These are phyloP conservation scores for Vararia minispora DNA, from an alignment of 768 basidiomycete species.

Conservation along the genomic window DNA sequence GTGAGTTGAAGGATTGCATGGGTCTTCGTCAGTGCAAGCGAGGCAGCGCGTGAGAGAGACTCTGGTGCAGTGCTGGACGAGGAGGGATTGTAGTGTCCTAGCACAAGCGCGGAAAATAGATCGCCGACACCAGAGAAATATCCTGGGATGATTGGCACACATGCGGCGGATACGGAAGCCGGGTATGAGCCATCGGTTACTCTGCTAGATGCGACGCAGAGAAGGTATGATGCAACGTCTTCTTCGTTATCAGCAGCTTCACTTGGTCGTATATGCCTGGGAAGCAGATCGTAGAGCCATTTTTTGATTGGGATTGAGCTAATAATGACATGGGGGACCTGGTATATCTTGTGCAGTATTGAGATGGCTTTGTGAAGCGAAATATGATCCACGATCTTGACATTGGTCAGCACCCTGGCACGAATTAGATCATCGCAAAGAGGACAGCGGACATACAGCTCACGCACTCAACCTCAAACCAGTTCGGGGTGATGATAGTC, in stretches of 20 bases:
- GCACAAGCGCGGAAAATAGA: conserved; percentile 85
- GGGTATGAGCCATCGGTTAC: conserved; percentile 11
- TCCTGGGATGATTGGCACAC: conserved; percentile 70
- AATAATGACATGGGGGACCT: conserved; percentile 81
- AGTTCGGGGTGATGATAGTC: conserved; percentile 93
- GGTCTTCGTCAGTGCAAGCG: conserved; percentile 62
- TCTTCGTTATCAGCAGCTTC: conserved; percentile 18
- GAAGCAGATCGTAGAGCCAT: conserved; percentile 49
- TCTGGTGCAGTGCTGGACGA: conserved; percentile 4
- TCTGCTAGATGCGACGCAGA: conserved; percentile 73
- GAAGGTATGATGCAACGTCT: conserved; percentile 51
- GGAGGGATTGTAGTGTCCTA: conserved; percentile 56
- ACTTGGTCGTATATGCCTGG: conserved; percentile 28
- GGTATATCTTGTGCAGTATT: conserved; percentile 65
- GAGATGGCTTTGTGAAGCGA: conserved; percentile 61
- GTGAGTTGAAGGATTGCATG: conserved; percentile 63
- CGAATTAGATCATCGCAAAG: conserved; percentile 2
- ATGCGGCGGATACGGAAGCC: conserved; percentile 53
- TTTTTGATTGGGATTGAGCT: conserved; percentile 69
- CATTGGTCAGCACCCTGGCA: conserved; percentile 63
- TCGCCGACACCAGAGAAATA: conserved; percentile 98
- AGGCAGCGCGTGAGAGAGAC: conserved; percentile 44
- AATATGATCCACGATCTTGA: conserved; percentile 49
- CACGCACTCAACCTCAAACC: conserved; percentile 91
- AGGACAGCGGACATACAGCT: background rate